A percentile compares a stretch with the other conserved stretches of the same genome.
These are phyloP conservation scores for Sorghum bicolor DNA, from an alignment of 176 grass and related monocot species.

Conservation along the genomic window DNA sequence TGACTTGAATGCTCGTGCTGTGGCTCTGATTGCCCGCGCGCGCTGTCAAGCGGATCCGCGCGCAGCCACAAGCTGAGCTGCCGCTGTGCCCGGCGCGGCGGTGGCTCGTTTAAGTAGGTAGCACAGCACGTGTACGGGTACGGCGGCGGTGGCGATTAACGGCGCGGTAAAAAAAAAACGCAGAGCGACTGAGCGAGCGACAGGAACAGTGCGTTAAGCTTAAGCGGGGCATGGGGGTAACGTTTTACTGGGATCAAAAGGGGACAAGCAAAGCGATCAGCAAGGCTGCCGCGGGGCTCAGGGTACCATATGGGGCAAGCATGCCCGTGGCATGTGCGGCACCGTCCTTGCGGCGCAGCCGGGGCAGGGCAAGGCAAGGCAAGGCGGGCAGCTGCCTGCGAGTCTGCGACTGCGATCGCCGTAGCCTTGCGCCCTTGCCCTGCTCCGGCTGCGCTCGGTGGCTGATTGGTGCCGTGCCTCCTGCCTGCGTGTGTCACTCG, in stretches of 20 bases:
- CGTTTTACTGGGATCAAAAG: constrained; percentile 36
- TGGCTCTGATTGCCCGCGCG: constrained; percentile 17
- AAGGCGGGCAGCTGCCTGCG: neutral
- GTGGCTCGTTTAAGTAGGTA: neutral
- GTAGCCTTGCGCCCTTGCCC: neutral
- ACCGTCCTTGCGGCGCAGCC: neutral
- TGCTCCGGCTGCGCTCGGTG: neutral
- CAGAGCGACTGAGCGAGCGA: too few relatives aligned
- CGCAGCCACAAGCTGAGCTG: neutral
- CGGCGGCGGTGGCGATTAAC: neutral
- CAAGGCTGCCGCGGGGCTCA: constrained; percentile 17
- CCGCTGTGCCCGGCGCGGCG: neutral
- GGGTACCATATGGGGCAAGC: constrained; percentile 14
- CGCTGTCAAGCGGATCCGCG: constrained; percentile 24
- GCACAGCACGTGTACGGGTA: neutral
- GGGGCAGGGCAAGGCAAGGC: too few relatives aligned
- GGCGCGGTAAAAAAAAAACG: constrained; percentile 12
- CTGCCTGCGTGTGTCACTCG: neutral
- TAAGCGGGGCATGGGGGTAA: neutral
- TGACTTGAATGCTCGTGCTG: constrained; percentile 21
- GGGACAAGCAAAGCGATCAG: constrained; percentile 25
- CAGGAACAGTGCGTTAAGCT: neutral
- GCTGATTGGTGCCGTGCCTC: neutral
- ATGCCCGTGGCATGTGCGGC: constrained; percentile 35
- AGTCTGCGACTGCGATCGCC: neutral